Evolutionary conservation across 495 filamentous ascomycete species (phyloP).

Genomic region (Penicillium bovifimosum): DNA sequence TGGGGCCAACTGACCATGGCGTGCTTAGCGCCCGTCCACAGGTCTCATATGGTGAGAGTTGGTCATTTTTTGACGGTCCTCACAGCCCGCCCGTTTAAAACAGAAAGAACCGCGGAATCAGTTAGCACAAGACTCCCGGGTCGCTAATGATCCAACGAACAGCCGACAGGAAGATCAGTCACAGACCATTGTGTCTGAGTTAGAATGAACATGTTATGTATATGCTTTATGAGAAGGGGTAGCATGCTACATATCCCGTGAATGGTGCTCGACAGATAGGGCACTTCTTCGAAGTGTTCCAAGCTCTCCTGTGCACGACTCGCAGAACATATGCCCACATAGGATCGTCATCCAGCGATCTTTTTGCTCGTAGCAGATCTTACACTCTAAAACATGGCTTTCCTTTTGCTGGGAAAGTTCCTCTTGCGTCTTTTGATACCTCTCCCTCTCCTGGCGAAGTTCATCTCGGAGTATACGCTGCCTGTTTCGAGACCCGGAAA

Average conservation of each 20-base stretch:
- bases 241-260: not conserved
- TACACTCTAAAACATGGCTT: not conserved
- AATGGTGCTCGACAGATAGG: not conserved
- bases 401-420: not conserved
- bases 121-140: too few relatives aligned
- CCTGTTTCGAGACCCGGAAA: slow-evolving; percentile 1
- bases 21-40: too few relatives aligned
- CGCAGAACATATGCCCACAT: not conserved
- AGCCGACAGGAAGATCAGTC: too few relatives aligned
- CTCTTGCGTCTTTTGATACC: slow-evolving; percentile 2
- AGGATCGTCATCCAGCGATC: not conserved
- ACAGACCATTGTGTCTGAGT: too few relatives aligned
- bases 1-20: too few relatives aligned
- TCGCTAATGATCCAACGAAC: too few relatives aligned
- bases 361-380: not conserved
- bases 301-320: not conserved
- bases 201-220: not conserved
- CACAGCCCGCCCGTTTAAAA: too few relatives aligned
- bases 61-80: too few relatives aligned
- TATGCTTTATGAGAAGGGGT: not conserved
- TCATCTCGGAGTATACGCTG: slow-evolving; percentile 4
- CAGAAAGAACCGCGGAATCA: too few relatives aligned
- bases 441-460: slow-evolving; percentile 9
- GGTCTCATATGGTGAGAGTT: too few relatives aligned
- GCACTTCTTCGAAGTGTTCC: not conserved